These are phyloP conservation scores for Gracilaria gracilis DNA, from an alignment of 23 red algal species.

Conservation along the genomic window DNA sequence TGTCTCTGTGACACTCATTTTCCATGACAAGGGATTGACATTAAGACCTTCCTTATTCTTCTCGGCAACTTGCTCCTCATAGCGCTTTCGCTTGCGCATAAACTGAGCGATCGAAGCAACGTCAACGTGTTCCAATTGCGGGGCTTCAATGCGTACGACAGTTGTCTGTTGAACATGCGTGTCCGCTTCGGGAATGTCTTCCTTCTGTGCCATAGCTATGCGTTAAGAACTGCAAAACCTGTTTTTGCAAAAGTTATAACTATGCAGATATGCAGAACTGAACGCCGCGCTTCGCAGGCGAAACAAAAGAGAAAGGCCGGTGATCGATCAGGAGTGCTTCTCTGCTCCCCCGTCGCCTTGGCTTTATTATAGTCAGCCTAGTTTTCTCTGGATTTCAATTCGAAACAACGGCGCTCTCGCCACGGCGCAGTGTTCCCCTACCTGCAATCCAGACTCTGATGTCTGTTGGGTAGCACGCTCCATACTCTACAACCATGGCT, in stretches of 20 bases:
- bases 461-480: too few relatives aligned
- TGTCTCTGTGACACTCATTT: neutral
- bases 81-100: slow-evolving; percentile 4
- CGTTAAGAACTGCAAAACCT: neutral
- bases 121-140: neutral
- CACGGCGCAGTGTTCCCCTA: too few relatives aligned
- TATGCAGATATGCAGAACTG: slow-evolving; percentile 2
- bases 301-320: too few relatives aligned
- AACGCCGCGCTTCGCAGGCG: neutral
- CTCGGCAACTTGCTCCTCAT: slow-evolving; percentile 32
- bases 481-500: too few relatives aligned
- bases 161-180: slow-evolving; percentile 14
- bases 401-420: too few relatives aligned
- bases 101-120: neutral
- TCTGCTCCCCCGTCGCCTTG: too few relatives aligned
- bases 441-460: too few relatives aligned
- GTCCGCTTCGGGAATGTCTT: neutral
- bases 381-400: too few relatives aligned
- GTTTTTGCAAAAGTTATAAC: neutral
- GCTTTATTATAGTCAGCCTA: too few relatives aligned
- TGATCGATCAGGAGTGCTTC: too few relatives aligned
- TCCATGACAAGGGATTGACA: neutral
- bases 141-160: slow-evolving; percentile 1
- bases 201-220: neutral
- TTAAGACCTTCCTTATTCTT: slow-evolving; percentile 44